Evolutionary conservation across 2,329 filamentous ascomycete species (phyloP), one percentile per base, ranked within the genome.

Genomic region (Hypoxylon sp.): DNA sequence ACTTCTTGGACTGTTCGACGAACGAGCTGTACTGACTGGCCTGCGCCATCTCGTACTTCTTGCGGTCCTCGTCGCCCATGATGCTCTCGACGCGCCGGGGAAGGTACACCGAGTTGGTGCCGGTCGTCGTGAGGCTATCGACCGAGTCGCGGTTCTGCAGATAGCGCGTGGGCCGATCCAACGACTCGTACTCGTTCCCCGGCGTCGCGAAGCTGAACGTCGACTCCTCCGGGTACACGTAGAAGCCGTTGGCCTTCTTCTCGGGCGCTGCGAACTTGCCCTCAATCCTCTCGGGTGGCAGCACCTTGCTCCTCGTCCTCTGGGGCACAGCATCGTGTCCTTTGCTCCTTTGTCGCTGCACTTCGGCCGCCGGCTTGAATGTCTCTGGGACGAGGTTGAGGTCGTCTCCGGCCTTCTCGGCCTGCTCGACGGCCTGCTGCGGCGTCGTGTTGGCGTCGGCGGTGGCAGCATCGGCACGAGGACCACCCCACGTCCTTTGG

Each of bases 401-500:
- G 68, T 97, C 94, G 73, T 98, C 93, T 0, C 93, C 94, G 10
- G 85, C 84, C 48, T 89, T 85, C 72, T 91, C 88, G 15, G 94
- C 93, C 69, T 90, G 84, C 72, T 95, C 92, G 56, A 93, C 91
- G n/a, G 91, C 94, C 77, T 96, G 86, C 70, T 91, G 89, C 1
- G 92, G 89, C 0, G 91, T 93, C 0, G 89, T 95, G 62, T 87
- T 81, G 11, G 84, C 81, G 75, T 96, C 91, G 2, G 94, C 94
- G 41, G 89, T 84, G 28, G 91, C 92, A 0, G 94, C 94, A 77
- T 98, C 94, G 1, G 93, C 93, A 72, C 94, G 87, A 10, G 94
- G 95, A 0, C 94, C 94, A 69, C 94, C 94, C 94, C 95, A 99
- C 1, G 94, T 98, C 68, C 94, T 86, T 76, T 97, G 93, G 19